Conservation (phyloP, 148 eudicot species). For the Suaeda aralocaspica region DNA sequence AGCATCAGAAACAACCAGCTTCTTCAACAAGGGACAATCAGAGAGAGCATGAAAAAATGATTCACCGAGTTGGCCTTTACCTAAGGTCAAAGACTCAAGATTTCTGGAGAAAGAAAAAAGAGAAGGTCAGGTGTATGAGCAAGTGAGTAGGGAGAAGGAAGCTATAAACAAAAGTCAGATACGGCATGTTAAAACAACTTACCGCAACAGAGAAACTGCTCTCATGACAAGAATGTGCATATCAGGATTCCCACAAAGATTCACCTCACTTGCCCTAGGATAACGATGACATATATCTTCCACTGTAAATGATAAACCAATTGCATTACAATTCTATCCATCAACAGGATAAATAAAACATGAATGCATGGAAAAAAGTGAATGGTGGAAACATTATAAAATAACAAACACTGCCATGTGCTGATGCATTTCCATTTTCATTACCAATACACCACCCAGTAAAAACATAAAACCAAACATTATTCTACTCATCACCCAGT, state of each 20-base stretch:
- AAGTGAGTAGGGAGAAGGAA: too few relatives aligned
- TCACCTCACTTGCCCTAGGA: constrained; percentile 78
- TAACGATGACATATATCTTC: constrained; percentile 88
- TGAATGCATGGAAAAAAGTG: not conserved
- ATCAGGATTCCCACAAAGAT: constrained; percentile 53
- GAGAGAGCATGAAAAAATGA: constrained; percentile 64
- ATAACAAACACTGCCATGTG: not conserved
- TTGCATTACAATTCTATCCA: not conserved
- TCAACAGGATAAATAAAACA: not conserved
- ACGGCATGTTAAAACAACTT: constrained; percentile 7
- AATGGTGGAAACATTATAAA: too few relatives aligned
- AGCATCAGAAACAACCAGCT: constrained; percentile 66
- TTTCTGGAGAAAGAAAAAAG: constrained; percentile 41
- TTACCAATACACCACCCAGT: not conserved
- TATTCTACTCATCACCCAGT: too few relatives aligned
- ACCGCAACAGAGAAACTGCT: constrained; percentile 74
- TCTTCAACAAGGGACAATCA: constrained; percentile 63
- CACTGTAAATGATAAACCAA: constrained; percentile 41
- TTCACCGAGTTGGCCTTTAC: constrained; percentile 77
- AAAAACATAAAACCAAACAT: not conserved
- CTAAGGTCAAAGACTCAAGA: constrained; percentile 71
- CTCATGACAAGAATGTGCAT: constrained; percentile 64
- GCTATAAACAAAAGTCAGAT: not conserved
- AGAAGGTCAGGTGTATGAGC: constrained; percentile 21
- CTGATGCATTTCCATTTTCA: not conserved